A percentile compares a stretch with the other conserved stretches of the same genome.
Evolutionary conservation across 768 basidiomycete genomes (phyloP).

Genomic region (Multifurca ochricompacta): DNA sequence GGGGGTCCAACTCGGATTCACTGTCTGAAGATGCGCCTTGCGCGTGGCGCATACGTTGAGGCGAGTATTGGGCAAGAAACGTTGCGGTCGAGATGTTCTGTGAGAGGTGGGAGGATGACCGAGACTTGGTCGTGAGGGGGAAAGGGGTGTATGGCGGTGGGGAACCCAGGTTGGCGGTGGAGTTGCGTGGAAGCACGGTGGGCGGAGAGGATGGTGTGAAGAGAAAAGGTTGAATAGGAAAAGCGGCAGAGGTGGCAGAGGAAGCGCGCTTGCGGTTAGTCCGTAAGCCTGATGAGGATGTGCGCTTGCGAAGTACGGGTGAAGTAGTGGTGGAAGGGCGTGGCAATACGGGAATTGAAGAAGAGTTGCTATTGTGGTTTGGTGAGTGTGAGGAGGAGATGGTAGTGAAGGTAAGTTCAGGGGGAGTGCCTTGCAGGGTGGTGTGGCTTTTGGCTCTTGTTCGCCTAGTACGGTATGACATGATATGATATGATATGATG

Average conservation of each 20-base stretch:
- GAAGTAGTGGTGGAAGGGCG: background rate
- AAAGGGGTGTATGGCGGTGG: constrained; percentile 14
- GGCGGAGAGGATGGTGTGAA: constrained; percentile 12
- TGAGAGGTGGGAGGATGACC: constrained; percentile 17
- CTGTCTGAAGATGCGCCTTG: constrained; percentile 7
- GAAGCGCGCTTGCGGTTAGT: constrained; percentile 15
- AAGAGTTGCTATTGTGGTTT: background rate
- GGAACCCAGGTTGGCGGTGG: constrained; percentile 4
- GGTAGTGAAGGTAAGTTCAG: background rate
- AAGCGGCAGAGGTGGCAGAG: constrained; percentile 3
- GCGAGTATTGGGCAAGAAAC: constrained; percentile 11
- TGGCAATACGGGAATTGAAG: background rate
- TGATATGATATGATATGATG: too few species aligned
- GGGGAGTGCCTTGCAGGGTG: background rate
- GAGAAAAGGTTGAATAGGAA: constrained; percentile 5
- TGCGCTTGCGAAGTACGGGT: background rate
- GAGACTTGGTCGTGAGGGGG: constrained; percentile 13
- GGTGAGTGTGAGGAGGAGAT: background rate
- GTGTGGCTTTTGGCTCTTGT: constrained; percentile 2
- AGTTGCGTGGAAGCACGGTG: constrained; percentile 1
- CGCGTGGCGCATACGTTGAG: constrained; percentile 6
- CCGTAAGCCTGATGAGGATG: background rate
- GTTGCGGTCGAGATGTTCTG: constrained; percentile 12
- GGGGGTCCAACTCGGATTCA: constrained; percentile 12
- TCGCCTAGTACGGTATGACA: constrained; percentile 11